These are phyloP conservation scores for Phytophthora agathidicida DNA, from an alignment of 352 stramenopile genomes.

Conservation along the genomic window DNA sequence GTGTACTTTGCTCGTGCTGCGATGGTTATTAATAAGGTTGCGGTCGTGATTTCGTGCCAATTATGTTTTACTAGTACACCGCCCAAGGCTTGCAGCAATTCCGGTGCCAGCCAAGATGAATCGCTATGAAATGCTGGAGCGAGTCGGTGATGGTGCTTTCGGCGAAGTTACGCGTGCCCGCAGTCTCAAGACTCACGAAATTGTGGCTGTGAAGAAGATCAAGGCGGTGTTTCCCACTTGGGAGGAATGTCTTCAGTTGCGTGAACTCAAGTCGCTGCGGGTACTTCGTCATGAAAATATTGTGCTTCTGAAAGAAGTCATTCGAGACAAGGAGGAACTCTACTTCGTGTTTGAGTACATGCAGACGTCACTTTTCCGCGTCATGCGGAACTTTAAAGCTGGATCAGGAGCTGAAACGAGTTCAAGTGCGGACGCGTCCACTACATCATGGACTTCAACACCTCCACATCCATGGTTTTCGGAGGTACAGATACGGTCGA, in stretches of 20 bases:
- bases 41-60: not conserved
- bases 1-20: not conserved
- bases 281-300: slow-evolving; percentile 85
- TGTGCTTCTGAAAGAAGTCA: slow-evolving; percentile 85
- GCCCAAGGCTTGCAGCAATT: not conserved
- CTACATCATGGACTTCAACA: slow-evolving; percentile 4
- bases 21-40: slow-evolving; percentile 27
- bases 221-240: slow-evolving; percentile 81
- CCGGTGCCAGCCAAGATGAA: slow-evolving; percentile 64
- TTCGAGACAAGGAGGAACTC: slow-evolving; percentile 86
- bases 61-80: not conserved
- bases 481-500: slow-evolving; percentile 71
- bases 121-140: slow-evolving; percentile 92
- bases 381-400: slow-evolving; percentile 63
- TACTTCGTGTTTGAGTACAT: slow-evolving; percentile 92
- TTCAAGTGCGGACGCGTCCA: slow-evolving; percentile 12
- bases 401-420: slow-evolving; percentile 52
- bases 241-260: slow-evolving; percentile 84
- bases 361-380: slow-evolving; percentile 78
- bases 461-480: slow-evolving; percentile 48
- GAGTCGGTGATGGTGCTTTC: slow-evolving; percentile 94
- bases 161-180: slow-evolving; percentile 92
- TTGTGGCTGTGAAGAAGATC: slow-evolving; percentile 90
- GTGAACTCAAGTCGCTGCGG: slow-evolving; percentile 79
- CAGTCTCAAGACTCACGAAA: slow-evolving; percentile 91